Evolutionary conservation across 306 rosid genomes (phyloP).

Genomic region (Cicer cuneatum): DNA sequence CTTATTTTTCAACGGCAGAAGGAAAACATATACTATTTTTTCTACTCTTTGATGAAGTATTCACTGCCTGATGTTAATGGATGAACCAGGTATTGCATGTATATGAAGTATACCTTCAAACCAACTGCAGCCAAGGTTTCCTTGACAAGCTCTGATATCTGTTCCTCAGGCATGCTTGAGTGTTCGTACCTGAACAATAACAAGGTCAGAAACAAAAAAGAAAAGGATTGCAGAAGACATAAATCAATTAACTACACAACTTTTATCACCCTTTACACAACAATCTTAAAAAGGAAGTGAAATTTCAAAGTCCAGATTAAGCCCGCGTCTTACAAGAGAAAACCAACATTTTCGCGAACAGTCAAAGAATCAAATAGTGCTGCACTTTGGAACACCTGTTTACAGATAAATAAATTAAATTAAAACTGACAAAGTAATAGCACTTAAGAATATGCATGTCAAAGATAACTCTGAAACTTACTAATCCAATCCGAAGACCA

Average conservation of each 20-base stretch:
- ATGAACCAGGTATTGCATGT: conserved; percentile 34
- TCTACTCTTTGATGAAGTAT: conserved; percentile 31
- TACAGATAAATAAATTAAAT: conserved; percentile 23
- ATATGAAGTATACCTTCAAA: conserved; percentile 65
- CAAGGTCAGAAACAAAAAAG: conserved; percentile 34
- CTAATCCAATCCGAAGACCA: conserved; percentile 94
- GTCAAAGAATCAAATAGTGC: conserved; percentile 98
- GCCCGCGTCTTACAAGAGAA: conserved; percentile 81
- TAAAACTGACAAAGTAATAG: conserved; percentile 16
- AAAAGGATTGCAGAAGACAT: conserved; percentile 7
- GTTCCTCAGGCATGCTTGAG: conserved; percentile 76
- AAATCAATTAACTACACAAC: conserved; percentile 32
- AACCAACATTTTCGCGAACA: conserved; percentile 98
- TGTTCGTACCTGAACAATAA: conserved; percentile 75
- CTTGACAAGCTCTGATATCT: conserved; percentile 79
- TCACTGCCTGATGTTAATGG: conserved; percentile 6
- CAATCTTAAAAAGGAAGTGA: background rate
- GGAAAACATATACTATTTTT: background rate
- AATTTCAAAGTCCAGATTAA: conserved; percentile 39
- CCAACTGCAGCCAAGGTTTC: conserved; percentile 95
- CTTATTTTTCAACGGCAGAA: conserved; percentile 8
- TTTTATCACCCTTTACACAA: conserved; percentile 25
- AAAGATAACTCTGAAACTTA: conserved; percentile 49
- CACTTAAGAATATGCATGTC: conserved; percentile 15
- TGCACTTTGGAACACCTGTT: conserved; percentile 98